These are phyloP conservation scores for Monosporozyma siamensis DNA, from an alignment of 805 yeast genomes.

Conservation along the genomic window DNA sequence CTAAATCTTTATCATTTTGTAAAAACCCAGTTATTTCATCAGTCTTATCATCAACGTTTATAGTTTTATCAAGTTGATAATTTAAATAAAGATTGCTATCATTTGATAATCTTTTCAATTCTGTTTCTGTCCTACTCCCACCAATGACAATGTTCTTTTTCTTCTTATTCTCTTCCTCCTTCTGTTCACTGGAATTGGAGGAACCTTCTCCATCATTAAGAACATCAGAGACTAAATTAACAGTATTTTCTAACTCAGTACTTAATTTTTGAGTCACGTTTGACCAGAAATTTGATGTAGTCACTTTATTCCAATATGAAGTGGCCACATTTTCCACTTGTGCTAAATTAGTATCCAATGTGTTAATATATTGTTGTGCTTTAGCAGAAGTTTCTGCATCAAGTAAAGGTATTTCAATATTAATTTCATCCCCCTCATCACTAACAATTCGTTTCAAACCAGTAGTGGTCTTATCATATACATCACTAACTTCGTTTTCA, in stretches of 20 bases:
- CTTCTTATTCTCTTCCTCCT: constrained; percentile 20
- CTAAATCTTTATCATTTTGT: constrained; percentile 41
- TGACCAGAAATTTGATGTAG: constrained; percentile 24
- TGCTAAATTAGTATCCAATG: constrained; percentile 66
- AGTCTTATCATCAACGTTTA: constrained; percentile 38
- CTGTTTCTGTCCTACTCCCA: constrained; percentile 55
- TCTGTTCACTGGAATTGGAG: constrained; percentile 14
- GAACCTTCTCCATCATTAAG: not conserved
- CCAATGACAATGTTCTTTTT: constrained; percentile 32
- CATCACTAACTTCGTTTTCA: constrained; percentile 41
- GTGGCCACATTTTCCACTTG: constrained; percentile 63
- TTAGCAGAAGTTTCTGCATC: constrained; percentile 18
- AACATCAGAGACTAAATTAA: constrained; percentile 9
- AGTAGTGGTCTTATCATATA: constrained; percentile 22
- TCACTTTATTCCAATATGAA: constrained; percentile 26
- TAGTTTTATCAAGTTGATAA: constrained; percentile 25
- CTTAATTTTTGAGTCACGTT: constrained; percentile 10
- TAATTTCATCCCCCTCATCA: constrained; percentile 2
- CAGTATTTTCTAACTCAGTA: constrained; percentile 16
- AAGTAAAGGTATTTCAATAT: constrained; percentile 1
- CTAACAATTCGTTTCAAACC: constrained; percentile 2
- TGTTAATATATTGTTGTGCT: constrained; percentile 59
- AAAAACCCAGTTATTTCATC: constrained; percentile 42
- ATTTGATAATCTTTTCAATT: constrained; percentile 45
- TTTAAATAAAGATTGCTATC: constrained; percentile 38